These are phyloP conservation scores for Domatiomyces globalis DNA, from an alignment of 2,329 filamentous ascomycete species.

Conservation along the genomic window DNA sequence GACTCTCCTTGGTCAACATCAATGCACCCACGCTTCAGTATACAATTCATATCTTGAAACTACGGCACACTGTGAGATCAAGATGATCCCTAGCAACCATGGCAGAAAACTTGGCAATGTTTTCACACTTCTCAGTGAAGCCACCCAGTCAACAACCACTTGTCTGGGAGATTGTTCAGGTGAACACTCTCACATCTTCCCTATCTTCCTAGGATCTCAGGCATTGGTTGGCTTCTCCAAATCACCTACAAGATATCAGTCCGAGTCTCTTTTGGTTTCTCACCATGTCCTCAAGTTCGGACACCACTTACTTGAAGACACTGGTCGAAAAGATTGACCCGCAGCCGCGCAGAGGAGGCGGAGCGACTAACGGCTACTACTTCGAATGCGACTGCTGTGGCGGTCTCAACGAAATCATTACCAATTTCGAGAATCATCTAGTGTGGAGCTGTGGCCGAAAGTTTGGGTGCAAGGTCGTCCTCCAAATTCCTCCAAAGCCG, in stretches of 20 bases:
- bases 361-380: background rate
- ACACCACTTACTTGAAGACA: background rate
- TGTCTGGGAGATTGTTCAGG: background rate
- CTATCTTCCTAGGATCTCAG: too few relatives aligned
- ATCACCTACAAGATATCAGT: background rate
- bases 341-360: background rate
- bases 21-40: background rate
- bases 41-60: background rate
- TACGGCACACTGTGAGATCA: background rate
- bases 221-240: background rate
- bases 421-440: background rate
- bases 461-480: background rate
- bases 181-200: background rate
- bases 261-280: background rate
- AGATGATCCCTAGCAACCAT: background rate
- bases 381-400: background rate
- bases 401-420: background rate
- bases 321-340: background rate
- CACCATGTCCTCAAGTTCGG: background rate
- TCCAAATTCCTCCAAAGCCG: background rate
- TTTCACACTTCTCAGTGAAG: background rate
- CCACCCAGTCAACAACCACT: too few relatives aligned
- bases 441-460: background rate
- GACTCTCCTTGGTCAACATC: background rate
- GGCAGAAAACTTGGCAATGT: background rate